Conservation (phyloP, 2,329 filamentous ascomycete species). For the Xylariaceae sp. region DNA sequence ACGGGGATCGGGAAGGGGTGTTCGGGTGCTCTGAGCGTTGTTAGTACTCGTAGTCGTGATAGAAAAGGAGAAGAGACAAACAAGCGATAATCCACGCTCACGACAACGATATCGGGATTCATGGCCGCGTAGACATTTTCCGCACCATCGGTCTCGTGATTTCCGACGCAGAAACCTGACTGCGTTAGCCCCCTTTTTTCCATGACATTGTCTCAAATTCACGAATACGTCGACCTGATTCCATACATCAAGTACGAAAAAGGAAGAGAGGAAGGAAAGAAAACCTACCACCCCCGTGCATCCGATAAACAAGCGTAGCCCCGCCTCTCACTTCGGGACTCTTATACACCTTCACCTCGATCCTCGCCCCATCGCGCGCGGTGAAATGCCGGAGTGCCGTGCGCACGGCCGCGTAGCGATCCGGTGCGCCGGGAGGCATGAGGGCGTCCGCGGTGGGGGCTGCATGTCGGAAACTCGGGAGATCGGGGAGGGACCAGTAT, state of each 20-base stretch:
- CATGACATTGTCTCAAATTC: not conserved
- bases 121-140: slow-evolving; percentile 35
- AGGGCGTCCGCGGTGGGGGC: slow-evolving; percentile 26
- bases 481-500: slow-evolving; percentile 26
- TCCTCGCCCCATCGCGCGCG: slow-evolving; percentile 31
- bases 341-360: slow-evolving; percentile 36
- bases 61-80: slow-evolving; percentile 16
- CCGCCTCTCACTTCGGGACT: slow-evolving; percentile 21
- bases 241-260: too few relatives aligned
- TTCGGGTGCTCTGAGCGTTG: slow-evolving; percentile 41
- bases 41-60: too few relatives aligned
- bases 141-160: slow-evolving; percentile 33
- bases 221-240: not conserved
- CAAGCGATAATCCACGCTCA: slow-evolving; percentile 37
- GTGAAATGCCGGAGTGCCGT: slow-evolving; percentile 29
- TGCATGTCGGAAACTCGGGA: slow-evolving; percentile 30
- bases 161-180: slow-evolving; percentile 24
- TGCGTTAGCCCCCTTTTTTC: too few relatives aligned
- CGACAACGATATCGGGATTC: slow-evolving; percentile 33
- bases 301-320: slow-evolving; percentile 31
- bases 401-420: slow-evolving; percentile 33
- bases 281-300: slow-evolving; percentile 34
- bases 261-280: too few relatives aligned
- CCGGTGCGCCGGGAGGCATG: slow-evolving; percentile 29
- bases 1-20: slow-evolving; percentile 45